These are phyloP conservation scores for Floccularia luteovirens DNA, from an alignment of 768 basidiomycete genomes.

Conservation along the genomic window DNA sequence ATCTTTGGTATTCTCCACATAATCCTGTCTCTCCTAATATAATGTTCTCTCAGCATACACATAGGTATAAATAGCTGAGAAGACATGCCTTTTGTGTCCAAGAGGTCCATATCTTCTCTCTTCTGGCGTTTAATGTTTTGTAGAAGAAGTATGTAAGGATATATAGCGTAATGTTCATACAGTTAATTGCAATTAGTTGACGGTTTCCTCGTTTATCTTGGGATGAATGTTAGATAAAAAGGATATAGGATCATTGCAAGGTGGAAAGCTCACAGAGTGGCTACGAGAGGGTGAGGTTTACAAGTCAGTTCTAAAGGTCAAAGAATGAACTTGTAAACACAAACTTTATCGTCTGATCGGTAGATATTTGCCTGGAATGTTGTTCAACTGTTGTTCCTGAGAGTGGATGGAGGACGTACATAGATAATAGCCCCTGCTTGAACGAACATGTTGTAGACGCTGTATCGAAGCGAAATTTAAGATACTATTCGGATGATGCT, in stretches of 20 bases:
- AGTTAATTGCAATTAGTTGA: constrained; percentile 44
- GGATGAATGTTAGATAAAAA: background rate
- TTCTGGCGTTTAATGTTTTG: constrained; percentile 35
- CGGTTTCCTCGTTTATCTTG: constrained; percentile 55
- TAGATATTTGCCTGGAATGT: constrained; percentile 44
- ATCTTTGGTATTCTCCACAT: constrained; percentile 55
- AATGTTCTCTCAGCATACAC: too few species aligned
- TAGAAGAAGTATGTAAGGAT: constrained; percentile 48
- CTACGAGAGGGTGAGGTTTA: constrained; percentile 4
- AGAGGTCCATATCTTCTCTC: constrained; percentile 43
- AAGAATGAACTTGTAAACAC: constrained; percentile 2
- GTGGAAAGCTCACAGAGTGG: constrained; percentile 23
- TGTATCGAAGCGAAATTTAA: constrained; percentile 2
- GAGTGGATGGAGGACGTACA: constrained; percentile 16
- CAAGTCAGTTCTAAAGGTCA: background rate
- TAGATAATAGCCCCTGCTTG: constrained; percentile 46
- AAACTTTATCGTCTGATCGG: constrained; percentile 37
- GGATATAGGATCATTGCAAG: background rate
- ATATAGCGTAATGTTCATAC: constrained; percentile 47
- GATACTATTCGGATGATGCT: background rate
- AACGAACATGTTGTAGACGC: constrained; percentile 61
- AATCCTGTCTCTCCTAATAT: constrained; percentile 45
- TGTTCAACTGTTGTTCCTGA: background rate
- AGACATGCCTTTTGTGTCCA: constrained; percentile 36
- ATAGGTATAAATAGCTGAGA: too few species aligned